A percentile compares a stretch with the other conserved stretches of the same genome.
Evolutionary conservation across 2,329 filamentous ascomycete genomes (phyloP).

Genomic region (Beauveria medogensis): DNA sequence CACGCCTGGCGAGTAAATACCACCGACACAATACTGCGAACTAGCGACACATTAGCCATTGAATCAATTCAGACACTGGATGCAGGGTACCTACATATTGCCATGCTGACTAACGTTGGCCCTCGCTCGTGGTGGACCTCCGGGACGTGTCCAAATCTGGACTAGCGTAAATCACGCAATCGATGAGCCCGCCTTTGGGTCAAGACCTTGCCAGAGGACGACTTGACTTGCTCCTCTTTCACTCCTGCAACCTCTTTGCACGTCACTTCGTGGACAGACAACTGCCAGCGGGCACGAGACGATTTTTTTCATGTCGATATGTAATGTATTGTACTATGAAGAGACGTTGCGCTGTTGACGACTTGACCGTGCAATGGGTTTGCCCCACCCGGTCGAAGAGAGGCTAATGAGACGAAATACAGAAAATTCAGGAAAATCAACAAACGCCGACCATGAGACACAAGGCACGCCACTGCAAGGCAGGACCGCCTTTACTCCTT

Average conservation of each 20-base stretch:
- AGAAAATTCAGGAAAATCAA: constrained; percentile 8
- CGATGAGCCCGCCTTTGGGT: constrained; percentile 18
- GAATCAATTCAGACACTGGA: not conserved
- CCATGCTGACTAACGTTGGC: not conserved
- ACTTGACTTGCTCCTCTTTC: constrained; percentile 13
- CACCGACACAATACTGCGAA: not conserved
- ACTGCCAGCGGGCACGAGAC: constrained; percentile 11
- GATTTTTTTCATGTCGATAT: constrained; percentile 17
- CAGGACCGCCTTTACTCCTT: constrained; percentile 23
- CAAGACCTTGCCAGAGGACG: constrained; percentile 14
- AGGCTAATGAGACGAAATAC: constrained; percentile 10
- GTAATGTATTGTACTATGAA: constrained; percentile 12
- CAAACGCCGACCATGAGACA: constrained; percentile 11
- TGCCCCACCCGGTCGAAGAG: constrained; percentile 3
- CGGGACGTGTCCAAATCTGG: constrained; percentile 6
- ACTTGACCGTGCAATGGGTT: constrained; percentile 1
- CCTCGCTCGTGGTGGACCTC: not conserved
- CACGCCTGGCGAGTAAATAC: too few relatives aligned
- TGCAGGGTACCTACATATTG: not conserved
- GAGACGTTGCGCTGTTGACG: not conserved
- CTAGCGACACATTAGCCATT: not conserved
- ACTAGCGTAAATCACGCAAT: constrained; percentile 26
- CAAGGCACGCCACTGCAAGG: constrained; percentile 5
- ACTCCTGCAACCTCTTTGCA: constrained; percentile 16
- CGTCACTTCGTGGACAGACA: constrained; percentile 3